Conservation (phyloP, 805 yeast genomes). For the Yarrowia sp. region DNA sequence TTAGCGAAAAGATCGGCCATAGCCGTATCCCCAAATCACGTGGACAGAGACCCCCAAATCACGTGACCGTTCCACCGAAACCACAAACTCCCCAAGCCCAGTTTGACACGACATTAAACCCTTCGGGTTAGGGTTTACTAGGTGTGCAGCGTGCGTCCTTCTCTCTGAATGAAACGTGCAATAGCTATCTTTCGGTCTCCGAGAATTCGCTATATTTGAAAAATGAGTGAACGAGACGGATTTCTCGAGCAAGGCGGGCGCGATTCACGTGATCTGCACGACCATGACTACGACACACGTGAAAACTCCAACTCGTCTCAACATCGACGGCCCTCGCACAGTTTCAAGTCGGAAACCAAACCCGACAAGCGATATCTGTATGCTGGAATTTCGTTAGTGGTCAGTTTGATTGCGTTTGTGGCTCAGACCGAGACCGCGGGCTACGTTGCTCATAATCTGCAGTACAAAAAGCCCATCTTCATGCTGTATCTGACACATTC, state of each 20-base stretch:
- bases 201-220: background rate
- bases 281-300: conserved; percentile 24
- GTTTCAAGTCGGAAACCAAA: conserved; percentile 12
- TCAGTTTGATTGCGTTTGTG: conserved; percentile 69
- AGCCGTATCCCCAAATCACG: background rate
- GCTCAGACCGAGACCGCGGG: conserved; percentile 82
- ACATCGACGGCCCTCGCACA: conserved; percentile 17
- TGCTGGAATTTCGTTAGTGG: conserved; percentile 56
- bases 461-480: conserved; percentile 73
- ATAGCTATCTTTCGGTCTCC: conserved; percentile 14
- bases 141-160: too few relatives aligned
- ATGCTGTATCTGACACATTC: conserved; percentile 72
- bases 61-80: too few relatives aligned
- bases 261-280: background rate
- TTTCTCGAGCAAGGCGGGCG: conserved; percentile 16
- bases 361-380: conserved; percentile 52
- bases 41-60: background rate
- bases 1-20: background rate
- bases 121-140: conserved; percentile 35
- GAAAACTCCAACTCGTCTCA: background rate
- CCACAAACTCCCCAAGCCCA: background rate
- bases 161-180: background rate
- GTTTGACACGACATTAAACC: conserved; percentile 9
- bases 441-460: conserved; percentile 62
- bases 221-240: conserved; percentile 36